Percentiles rank a stretch among this genome's conserved stretches.
phyloP scores from a whole-genome alignment of 768 basidiomycete species.

The Pleurotus sapidus region DNA sequence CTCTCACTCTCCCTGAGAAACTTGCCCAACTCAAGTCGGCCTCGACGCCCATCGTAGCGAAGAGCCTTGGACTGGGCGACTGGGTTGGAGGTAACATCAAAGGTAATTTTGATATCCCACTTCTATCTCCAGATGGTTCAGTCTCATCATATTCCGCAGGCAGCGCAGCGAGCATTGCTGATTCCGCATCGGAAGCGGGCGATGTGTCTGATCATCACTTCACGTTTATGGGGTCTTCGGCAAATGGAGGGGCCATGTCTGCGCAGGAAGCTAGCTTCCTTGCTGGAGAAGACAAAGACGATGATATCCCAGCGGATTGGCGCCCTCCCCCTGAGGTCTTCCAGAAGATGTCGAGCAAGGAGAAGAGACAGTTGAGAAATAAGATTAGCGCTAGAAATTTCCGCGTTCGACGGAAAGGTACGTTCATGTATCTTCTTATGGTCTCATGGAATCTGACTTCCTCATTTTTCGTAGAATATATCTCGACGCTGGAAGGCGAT shows the following conservation, averaged over 20 bases:
- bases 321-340: constrained; percentile 90
- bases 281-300: constrained; percentile 41
- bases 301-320: constrained; percentile 73
- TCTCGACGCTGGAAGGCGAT: constrained; percentile 89
- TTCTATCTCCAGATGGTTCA: not conserved
- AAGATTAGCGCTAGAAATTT: constrained; percentile 97
- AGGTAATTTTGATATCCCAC: not conserved
- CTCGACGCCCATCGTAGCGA: constrained; percentile 2
- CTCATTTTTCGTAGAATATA: constrained; percentile 58
- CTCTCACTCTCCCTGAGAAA: constrained; percentile 3
- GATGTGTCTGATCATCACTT: not conserved
- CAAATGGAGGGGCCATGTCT: not conserved
- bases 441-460: not conserved
- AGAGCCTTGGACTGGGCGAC: not conserved
- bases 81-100: not conserved
- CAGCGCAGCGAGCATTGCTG: not conserved
- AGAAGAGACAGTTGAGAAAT: constrained; percentile 94
- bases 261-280: no score
- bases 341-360: constrained; percentile 91
- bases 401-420: constrained; percentile 90
- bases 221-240: not conserved
- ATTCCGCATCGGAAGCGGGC: not conserved
- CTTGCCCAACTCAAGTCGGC: not conserved
- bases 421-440: constrained; percentile 9
- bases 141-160: no score